These are phyloP conservation scores for Phtheirospermum japonicum DNA, from an alignment of 257 asterid species.

Conservation along the genomic window DNA sequence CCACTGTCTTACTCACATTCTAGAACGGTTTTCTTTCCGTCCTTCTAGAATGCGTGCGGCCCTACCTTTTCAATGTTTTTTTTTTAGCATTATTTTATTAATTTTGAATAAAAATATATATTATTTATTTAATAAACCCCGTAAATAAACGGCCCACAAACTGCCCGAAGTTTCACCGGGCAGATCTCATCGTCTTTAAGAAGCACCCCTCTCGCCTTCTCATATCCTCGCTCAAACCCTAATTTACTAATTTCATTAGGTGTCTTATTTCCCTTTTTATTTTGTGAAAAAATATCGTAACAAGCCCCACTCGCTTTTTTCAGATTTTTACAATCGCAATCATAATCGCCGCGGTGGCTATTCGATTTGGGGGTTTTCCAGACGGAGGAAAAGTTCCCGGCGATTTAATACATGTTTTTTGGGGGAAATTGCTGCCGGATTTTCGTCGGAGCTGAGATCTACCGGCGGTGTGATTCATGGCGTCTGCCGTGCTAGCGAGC, in stretches of 20 bases:
- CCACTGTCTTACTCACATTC: too few species aligned
- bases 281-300: not conserved
- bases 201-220: slow-evolving; percentile 43
- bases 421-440: slow-evolving; percentile 38
- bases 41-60: too few species aligned
- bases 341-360: slow-evolving; percentile 6
- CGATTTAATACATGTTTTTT: slow-evolving; percentile 43
- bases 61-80: too few species aligned
- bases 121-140: too few species aligned
- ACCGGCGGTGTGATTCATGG: slow-evolving; percentile 62
- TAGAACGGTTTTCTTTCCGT: too few species aligned
- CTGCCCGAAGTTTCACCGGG: slow-evolving; percentile 76
- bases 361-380: slow-evolving; percentile 7
- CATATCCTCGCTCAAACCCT: slow-evolving; percentile 83
- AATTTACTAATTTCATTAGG: slow-evolving; percentile 21
- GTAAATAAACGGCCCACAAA: slow-evolving; percentile 38
- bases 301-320: not conserved
- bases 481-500: slow-evolving; percentile 85
- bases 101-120: too few species aligned
- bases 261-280: not conserved
- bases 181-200: slow-evolving; percentile 94
- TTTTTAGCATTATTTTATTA: too few species aligned
- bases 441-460: slow-evolving; percentile 41
- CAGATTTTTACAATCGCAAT: not conserved
- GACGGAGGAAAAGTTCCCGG: slow-evolving; percentile 21